Evolutionary conservation across 2,329 filamentous ascomycete species (phyloP), one percentile per base, ranked within the genome.

Genomic region (Alternaria sp.): DNA sequence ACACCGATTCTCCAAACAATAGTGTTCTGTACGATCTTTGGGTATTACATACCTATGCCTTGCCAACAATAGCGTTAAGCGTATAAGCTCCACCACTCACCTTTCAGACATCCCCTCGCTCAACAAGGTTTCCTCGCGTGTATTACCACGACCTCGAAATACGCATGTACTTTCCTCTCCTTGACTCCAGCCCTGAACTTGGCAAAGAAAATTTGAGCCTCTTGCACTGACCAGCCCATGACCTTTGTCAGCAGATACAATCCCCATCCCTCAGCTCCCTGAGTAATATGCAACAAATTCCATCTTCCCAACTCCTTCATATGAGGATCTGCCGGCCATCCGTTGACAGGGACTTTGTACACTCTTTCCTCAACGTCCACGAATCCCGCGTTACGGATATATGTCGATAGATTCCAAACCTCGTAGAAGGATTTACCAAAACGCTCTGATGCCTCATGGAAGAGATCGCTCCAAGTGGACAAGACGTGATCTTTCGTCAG

Each of bases 131-230:
- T 67, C 16, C 56, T 57, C 3, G 48, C 66, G 46, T 68, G 47
- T 9, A 68, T 65, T 5, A 68, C 58, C 16, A 71, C 64, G 0
- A 71, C 65, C 49, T 72, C 70, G 47, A 74, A 71, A 57, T 76
- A 75, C 18, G 70, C 71, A 66, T 78, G 75, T 24, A 75, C 72
- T 30, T 54, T 68, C 55, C 66, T 72, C 47, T 70, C 70, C 58
- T 71, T 73, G 18, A 77, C 51, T 2, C 76, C 75, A n/a, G 66
- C 64, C 26, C 67, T 63, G 11, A 75, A 74, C 62, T 71, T 72
- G 7, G 72, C 72, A 57, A 78, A 70, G 53, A 84, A 80, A 4
- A 82, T 68, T 57, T 82, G 78, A 3, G 83, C 80, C 64, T 83
- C 81, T 32, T 80, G 76, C 26, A 78, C 71, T 46, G 65, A 75